Percentiles rank a stretch among this genome's conserved stretches.
phyloP scores from a whole-genome alignment of 1,284 basidiomycete genomes.

The Pisolithus thermaeus region DNA sequence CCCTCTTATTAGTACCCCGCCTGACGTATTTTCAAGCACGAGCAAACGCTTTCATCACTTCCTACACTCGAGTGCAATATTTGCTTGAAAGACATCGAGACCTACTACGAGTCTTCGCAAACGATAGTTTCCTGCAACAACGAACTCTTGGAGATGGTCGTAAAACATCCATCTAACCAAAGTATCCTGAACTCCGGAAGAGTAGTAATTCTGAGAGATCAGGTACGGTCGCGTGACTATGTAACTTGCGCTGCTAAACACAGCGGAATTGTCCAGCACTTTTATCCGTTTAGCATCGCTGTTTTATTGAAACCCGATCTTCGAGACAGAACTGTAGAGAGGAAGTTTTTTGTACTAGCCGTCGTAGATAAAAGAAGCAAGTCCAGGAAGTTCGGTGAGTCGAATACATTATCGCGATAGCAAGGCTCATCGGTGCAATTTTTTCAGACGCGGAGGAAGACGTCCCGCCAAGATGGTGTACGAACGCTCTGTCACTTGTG shows the following conservation, averaged over 20 bases:
- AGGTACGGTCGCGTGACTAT: slow-evolving; percentile 43
- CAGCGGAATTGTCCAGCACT: slow-evolving; percentile 55
- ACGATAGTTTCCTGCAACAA: slow-evolving; percentile 67
- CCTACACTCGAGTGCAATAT: slow-evolving; percentile 65
- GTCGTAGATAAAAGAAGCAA: slow-evolving; percentile 67
- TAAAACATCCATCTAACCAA: slow-evolving; percentile 57
- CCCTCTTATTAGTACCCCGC: neutral
- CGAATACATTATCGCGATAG: neutral
- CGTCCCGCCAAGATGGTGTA: slow-evolving; percentile 75
- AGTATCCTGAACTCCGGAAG: slow-evolving; percentile 73
- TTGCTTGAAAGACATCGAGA: slow-evolving; percentile 67
- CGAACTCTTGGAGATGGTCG: slow-evolving; percentile 60
- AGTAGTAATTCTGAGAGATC: slow-evolving; percentile 80
- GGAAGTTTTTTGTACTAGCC: slow-evolving; percentile 69
- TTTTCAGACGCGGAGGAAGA: slow-evolving; percentile 54
- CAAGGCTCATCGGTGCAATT: neutral
- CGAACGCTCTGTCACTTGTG: slow-evolving; percentile 41
- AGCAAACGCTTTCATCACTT: slow-evolving; percentile 65
- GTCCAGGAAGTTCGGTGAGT: slow-evolving; percentile 47
- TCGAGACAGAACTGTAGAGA: slow-evolving; percentile 34
- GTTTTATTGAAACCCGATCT: slow-evolving; percentile 74
- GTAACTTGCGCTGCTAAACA: slow-evolving; percentile 1
- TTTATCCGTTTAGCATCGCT: slow-evolving; percentile 63
- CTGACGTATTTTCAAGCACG: slow-evolving; percentile 48
- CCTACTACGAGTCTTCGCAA: slow-evolving; percentile 73